Evolutionary conservation across 768 basidiomycete species (phyloP).

Genomic region (Hygrocybe coccinea): DNA sequence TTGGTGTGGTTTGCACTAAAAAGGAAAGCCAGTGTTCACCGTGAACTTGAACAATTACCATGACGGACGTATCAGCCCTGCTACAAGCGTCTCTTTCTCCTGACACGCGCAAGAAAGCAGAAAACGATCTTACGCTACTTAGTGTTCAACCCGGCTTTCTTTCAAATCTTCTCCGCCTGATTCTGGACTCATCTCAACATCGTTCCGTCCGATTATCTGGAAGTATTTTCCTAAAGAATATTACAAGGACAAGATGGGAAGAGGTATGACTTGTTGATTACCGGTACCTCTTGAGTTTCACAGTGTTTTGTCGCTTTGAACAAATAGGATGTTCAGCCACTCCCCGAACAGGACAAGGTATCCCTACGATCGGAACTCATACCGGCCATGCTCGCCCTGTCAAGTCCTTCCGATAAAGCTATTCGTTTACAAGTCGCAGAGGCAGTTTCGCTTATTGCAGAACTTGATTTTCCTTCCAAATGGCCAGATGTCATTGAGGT

Average conservation of each 20-base stretch:
- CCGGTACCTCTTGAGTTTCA: not conserved
- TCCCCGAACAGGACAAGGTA: slow-evolving; percentile 67
- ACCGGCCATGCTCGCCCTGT: slow-evolving; percentile 85
- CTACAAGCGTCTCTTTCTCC: slow-evolving; percentile 71
- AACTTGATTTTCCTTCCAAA: slow-evolving; percentile 81
- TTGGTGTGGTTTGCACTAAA: too few species aligned
- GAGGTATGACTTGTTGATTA: slow-evolving; percentile 46
- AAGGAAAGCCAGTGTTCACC: too few species aligned
- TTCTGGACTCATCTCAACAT: slow-evolving; percentile 63
- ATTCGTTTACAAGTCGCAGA: slow-evolving; percentile 87
- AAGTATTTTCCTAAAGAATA: slow-evolving; percentile 71
- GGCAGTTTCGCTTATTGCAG: slow-evolving; percentile 86
- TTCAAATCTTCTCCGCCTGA: slow-evolving; percentile 68
- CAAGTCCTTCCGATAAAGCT: slow-evolving; percentile 63
- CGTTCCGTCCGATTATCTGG: slow-evolving; percentile 75
- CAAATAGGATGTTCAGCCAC: slow-evolving; percentile 62
- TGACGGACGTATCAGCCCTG: slow-evolving; percentile 66
- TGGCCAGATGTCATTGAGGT: slow-evolving; percentile 93
- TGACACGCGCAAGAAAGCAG: slow-evolving; percentile 70
- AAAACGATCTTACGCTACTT: slow-evolving; percentile 63
- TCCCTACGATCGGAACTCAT: slow-evolving; percentile 74
- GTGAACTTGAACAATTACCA: slow-evolving; percentile 18
- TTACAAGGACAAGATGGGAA: slow-evolving; percentile 81
- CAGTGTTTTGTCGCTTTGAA: slow-evolving; percentile 1
- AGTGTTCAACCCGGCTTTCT: slow-evolving; percentile 77